phyloP scores from a whole-genome alignment of 768 basidiomycete genomes.

The Kwoniella sp. region DNA sequence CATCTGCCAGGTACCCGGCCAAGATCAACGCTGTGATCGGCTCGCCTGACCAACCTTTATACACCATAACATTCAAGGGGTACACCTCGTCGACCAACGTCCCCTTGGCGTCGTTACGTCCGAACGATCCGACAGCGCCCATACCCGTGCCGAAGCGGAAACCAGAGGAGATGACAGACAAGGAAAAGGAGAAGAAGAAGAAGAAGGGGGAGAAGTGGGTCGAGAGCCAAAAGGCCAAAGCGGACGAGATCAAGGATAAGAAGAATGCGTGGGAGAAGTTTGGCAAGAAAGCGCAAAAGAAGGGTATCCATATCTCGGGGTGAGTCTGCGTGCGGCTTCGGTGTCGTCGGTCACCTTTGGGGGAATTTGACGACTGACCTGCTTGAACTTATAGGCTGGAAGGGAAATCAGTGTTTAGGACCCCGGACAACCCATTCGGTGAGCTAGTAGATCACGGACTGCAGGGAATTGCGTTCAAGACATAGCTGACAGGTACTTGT shows the following conservation, averaged over 20 bases:
- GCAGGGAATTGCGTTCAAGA: not conserved
- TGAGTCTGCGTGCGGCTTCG: slow-evolving; percentile 22
- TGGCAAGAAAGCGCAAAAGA: slow-evolving; percentile 57
- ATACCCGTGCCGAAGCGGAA: slow-evolving; percentile 50
- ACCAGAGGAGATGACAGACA: slow-evolving; percentile 48
- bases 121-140: slow-evolving; percentile 45
- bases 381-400: slow-evolving; percentile 44
- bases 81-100: slow-evolving; percentile 56
- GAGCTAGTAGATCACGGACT: slow-evolving; percentile 12
- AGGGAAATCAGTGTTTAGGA: slow-evolving; percentile 55
- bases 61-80: slow-evolving; percentile 56
- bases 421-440: slow-evolving; percentile 53
- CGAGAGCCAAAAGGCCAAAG: slow-evolving; percentile 52
- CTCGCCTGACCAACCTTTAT: slow-evolving; percentile 50
- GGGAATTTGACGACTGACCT: not conserved
- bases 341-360: not conserved
- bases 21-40: slow-evolving; percentile 53
- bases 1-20: slow-evolving; percentile 51
- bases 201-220: slow-evolving; percentile 58
- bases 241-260: slow-evolving; percentile 55
- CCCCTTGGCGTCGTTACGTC: slow-evolving; percentile 46
- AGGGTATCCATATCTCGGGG: slow-evolving; percentile 56
- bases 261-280: slow-evolving; percentile 57
- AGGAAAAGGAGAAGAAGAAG: slow-evolving; percentile 57
- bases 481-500: slow-evolving; percentile 8